Conservation (phyloP, 768 basidiomycete species). For the Artomyces pyxidatus region DNA sequence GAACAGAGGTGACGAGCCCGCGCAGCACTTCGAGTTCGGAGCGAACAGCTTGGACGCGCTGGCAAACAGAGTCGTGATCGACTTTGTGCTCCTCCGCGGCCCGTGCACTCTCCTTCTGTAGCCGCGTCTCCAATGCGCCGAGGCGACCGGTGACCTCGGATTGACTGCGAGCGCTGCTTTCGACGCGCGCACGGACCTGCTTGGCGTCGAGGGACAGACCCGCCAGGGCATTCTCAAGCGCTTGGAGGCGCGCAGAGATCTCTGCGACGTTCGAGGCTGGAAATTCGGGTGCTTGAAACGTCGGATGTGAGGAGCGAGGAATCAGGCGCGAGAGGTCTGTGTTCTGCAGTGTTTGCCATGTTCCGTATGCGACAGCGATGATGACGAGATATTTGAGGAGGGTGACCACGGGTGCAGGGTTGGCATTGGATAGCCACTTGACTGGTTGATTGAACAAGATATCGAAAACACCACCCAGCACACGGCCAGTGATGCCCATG, state of each 20-base stretch:
- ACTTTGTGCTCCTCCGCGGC: constrained; percentile 47
- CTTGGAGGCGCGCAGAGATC: constrained; percentile 50
- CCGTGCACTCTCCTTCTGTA: constrained; percentile 38
- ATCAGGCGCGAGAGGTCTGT: constrained; percentile 8
- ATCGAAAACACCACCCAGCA: constrained; percentile 42
- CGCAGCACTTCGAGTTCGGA: constrained; percentile 14
- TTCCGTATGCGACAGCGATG: constrained; percentile 34
- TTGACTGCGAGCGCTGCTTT: constrained; percentile 42
- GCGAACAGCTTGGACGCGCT: constrained; percentile 18
- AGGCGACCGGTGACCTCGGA: constrained; percentile 48
- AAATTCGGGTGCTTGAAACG: constrained; percentile 45
- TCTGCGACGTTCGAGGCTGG: constrained; percentile 64
- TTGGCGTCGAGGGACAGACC: constrained; percentile 50
- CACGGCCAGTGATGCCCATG: constrained; percentile 21
- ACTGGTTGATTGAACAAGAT: constrained; percentile 41
- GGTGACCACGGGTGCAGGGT: constrained; percentile 23
- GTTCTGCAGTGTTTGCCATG: constrained; percentile 37
- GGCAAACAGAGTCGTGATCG: constrained; percentile 26
- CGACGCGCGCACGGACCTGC: constrained; percentile 39
- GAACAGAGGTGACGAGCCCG: constrained; percentile 26
- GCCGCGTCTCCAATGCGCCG: constrained; percentile 45
- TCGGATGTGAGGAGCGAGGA: constrained; percentile 18
- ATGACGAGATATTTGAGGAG: constrained; percentile 37
- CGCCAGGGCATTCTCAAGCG: constrained; percentile 56
- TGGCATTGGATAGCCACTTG: constrained; percentile 29